Percentiles rank a stretch among this genome's conserved stretches.
These are phyloP conservation scores for Xylariaceae sp. DNA, from an alignment of 2,329 filamentous ascomycete genomes.

Conservation along the genomic window DNA sequence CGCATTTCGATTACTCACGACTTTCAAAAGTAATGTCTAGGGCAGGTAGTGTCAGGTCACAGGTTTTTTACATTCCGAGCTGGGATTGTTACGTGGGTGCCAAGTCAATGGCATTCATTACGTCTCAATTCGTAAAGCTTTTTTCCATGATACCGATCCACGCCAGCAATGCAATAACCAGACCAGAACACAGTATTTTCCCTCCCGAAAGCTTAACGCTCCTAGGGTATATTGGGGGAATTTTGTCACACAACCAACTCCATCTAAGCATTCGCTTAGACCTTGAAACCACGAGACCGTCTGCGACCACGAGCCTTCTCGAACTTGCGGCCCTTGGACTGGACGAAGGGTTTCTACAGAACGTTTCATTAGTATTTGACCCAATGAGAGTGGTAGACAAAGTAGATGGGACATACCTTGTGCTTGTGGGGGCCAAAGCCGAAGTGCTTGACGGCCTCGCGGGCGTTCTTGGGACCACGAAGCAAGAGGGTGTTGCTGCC, in stretches of 20 bases:
- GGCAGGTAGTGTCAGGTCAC: conserved; percentile 13
- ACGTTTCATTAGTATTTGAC: conserved; percentile 30
- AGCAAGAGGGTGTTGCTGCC: conserved; percentile 96
- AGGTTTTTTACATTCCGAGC: conserved; percentile 12
- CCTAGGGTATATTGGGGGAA: conserved; percentile 30
- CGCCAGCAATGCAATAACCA: conserved; percentile 41
- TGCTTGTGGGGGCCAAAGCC: conserved; percentile 95
- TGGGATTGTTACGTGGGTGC: conserved; percentile 21
- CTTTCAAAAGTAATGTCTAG: too few species aligned
- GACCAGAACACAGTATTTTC: conserved; percentile 29
- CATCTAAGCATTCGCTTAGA: conserved; percentile 60
- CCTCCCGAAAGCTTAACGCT: conserved; percentile 25
- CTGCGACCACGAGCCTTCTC: conserved; percentile 98
- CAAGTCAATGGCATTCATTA: too few species aligned
- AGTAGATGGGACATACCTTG: conserved; percentile 62
- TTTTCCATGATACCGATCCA: conserved; percentile 43
- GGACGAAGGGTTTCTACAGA: conserved; percentile 83
- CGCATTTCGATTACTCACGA: too few species aligned
- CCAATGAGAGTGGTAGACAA: not conserved
- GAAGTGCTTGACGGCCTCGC: conserved; percentile 99
- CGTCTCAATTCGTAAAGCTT: conserved; percentile 32
- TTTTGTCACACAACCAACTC: conserved; percentile 28
- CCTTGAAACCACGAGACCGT: conserved; percentile 99
- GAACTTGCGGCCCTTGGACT: conserved; percentile 99
- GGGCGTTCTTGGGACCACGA: conserved; percentile 95